A percentile compares a stretch with the other conserved stretches of the same genome.
Evolutionary conservation across 2,329 filamentous ascomycete genomes (phyloP).

Genomic region (Calycina herbarum): DNA sequence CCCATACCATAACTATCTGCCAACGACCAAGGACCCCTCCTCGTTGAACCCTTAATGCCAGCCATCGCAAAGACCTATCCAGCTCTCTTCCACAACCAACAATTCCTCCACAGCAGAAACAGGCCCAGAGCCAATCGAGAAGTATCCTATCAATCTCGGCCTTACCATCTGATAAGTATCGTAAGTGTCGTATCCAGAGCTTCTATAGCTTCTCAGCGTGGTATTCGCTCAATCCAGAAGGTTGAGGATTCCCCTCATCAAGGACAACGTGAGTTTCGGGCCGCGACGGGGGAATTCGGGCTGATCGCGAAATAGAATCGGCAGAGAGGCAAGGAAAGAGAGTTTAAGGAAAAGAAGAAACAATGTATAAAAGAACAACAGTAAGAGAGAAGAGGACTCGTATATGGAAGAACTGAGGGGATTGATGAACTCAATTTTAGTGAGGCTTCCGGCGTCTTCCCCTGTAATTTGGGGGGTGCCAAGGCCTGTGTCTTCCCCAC

Average conservation of each 20-base stretch:
- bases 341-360: not conserved
- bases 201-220: not conserved
- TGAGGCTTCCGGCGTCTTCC: not conserved
- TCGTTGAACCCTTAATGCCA: not conserved
- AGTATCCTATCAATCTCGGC: not conserved
- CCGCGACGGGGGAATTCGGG: not conserved
- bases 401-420: not conserved
- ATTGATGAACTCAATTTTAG: not conserved
- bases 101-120: not conserved
- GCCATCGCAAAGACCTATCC: not conserved
- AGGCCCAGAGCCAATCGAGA: slow-evolving; percentile 24
- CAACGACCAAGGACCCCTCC: slow-evolving; percentile 29
- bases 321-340: not conserved
- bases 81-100: not conserved
- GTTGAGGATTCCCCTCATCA: not conserved
- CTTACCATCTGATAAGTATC: slow-evolving; percentile 19
- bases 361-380: not conserved
- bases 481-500: not conserved
- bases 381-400: not conserved
- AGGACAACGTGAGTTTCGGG: not conserved
- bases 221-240: not conserved
- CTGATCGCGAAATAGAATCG: not conserved
- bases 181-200: not conserved
- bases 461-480: not conserved
- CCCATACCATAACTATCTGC: slow-evolving; percentile 37